A percentile compares a stretch with the other conserved stretches of the same genome.
These are phyloP conservation scores for Massariosphaeria phaeospora DNA, from an alignment of 495 filamentous ascomycete genomes.

Conservation along the genomic window DNA sequence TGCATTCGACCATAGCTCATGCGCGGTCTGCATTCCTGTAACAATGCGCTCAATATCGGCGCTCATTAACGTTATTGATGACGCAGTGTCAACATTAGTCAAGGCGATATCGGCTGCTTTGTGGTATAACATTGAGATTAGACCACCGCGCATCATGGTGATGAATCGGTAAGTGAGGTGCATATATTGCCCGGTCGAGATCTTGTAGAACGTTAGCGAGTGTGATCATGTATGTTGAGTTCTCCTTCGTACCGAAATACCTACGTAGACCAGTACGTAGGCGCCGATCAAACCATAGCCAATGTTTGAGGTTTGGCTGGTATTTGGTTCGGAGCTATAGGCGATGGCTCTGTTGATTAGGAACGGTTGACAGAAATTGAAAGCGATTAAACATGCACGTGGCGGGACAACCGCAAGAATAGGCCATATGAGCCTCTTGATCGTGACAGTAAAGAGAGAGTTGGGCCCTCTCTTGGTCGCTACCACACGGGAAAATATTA, in stretches of 20 bases:
- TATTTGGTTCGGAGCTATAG: constrained; percentile 46
- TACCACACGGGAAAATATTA: constrained; percentile 7
- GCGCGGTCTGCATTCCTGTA: constrained; percentile 38
- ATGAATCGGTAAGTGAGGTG: constrained; percentile 55
- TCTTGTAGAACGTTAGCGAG: constrained; percentile 10
- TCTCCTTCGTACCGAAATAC: constrained; percentile 48
- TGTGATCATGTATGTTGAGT: not conserved
- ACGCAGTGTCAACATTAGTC: constrained; percentile 46
- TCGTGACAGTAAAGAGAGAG: constrained; percentile 46
- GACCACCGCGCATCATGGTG: constrained; percentile 55
- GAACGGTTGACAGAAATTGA: constrained; percentile 61
- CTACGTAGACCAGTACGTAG: constrained; percentile 55
- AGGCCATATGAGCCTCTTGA: constrained; percentile 47
- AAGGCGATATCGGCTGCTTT: constrained; percentile 47
- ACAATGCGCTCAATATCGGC: constrained; percentile 45
- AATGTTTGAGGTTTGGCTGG: constrained; percentile 41
- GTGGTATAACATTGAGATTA: constrained; percentile 55
- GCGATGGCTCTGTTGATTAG: constrained; percentile 52
- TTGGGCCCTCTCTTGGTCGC: constrained; percentile 36
- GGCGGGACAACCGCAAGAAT: constrained; percentile 45
- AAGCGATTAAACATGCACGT: constrained; percentile 51
- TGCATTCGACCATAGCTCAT: constrained; percentile 51
- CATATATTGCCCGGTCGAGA: constrained; percentile 49
- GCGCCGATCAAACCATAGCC: constrained; percentile 64
- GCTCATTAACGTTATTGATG: constrained; percentile 60